A percentile compares a stretch with the other conserved stretches of the same genome.
Evolutionary conservation across 129 eudicot genomes (phyloP).

Genomic region (Erigeron canadensis): DNA sequence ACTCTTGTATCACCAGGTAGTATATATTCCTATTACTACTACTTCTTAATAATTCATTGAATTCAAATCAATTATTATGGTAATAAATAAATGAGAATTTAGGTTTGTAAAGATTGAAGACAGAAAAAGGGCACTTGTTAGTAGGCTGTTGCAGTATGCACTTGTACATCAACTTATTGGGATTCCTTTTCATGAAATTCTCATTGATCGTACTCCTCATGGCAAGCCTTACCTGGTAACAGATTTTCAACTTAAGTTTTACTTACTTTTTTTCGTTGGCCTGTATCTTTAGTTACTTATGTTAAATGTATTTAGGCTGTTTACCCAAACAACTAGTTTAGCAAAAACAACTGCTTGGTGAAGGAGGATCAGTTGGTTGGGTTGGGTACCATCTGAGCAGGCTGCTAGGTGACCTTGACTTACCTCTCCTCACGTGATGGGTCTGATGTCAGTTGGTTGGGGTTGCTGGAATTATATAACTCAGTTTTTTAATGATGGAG

Average conservation of each 20-base stretch:
- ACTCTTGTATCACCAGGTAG: slow-evolving; percentile 69
- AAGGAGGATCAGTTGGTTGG: too few species aligned
- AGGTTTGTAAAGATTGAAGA: slow-evolving; percentile 82
- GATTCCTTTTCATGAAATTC: slow-evolving; percentile 55
- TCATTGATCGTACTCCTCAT: slow-evolving; percentile 55
- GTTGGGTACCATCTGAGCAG: too few species aligned
- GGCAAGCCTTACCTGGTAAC: slow-evolving; percentile 85
- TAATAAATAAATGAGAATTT: neutral
- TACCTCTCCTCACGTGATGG: neutral
- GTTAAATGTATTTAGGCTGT: neutral
- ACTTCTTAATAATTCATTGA: neutral
- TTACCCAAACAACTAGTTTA: too few species aligned
- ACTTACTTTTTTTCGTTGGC: neutral
- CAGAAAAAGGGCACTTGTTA: slow-evolving; percentile 79
- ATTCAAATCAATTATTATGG: neutral
- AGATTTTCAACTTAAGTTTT: neutral
- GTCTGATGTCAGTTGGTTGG: neutral
- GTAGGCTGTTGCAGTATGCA: slow-evolving; percentile 86
- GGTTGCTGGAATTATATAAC: neutral
- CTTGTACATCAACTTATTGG: slow-evolving; percentile 61
- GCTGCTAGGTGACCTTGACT: neutral
- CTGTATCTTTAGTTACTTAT: neutral
- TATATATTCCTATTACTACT: neutral
- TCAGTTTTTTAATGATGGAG: neutral
- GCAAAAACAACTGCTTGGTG: too few species aligned